Evolutionary conservation across 345 rosid genomes (phyloP).

Genomic region (Eucalyptus pauciflora): DNA sequence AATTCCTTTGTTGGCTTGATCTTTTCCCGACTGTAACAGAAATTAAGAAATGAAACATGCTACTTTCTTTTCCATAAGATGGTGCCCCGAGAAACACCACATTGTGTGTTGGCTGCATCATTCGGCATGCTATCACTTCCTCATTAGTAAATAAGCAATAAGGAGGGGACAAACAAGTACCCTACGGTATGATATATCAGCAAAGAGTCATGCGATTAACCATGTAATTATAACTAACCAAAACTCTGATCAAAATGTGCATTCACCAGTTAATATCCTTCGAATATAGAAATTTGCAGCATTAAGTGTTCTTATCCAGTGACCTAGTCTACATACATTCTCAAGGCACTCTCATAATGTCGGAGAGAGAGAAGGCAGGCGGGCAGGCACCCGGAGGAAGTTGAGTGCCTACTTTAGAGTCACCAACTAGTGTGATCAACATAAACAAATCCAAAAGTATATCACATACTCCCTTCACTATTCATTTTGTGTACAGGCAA

Average conservation of each 20-base stretch:
- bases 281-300: background rate
- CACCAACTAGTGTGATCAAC: background rate
- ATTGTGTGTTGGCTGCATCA: background rate
- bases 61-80: background rate
- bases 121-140: background rate
- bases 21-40: slow-evolving; percentile 69
- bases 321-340: background rate
- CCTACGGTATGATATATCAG: background rate
- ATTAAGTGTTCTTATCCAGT: background rate
- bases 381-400: background rate
- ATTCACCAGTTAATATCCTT: background rate
- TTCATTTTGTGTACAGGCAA: background rate
- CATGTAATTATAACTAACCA: background rate
- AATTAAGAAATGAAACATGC: background rate
- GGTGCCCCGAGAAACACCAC: background rate
- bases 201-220: background rate
- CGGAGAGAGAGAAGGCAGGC: background rate
- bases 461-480: background rate
- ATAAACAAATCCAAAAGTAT: background rate
- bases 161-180: background rate
- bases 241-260: background rate
- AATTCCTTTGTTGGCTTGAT: slow-evolving; percentile 90
- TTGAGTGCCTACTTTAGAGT: background rate
- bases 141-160: background rate
- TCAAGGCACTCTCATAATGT: background rate